Evolutionary conservation across 179 eudicot species (phyloP).

Genomic region (Silene noctiflora): DNA sequence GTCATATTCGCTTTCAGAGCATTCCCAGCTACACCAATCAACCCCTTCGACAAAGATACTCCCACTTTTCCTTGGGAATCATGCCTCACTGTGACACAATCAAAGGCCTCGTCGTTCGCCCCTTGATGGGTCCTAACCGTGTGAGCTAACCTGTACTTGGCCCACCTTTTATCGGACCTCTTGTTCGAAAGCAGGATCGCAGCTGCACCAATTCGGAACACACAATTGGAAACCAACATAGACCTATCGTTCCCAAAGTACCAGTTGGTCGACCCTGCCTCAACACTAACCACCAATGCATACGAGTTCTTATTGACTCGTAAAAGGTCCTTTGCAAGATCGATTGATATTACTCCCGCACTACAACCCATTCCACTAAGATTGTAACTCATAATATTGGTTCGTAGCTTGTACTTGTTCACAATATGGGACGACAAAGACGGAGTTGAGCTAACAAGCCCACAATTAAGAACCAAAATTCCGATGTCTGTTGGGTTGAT

Average conservation of each 20-base stretch:
- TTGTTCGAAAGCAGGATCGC: not conserved
- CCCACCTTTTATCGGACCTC: not conserved
- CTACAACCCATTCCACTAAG: slow-evolving; percentile 28
- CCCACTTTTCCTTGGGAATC: not conserved
- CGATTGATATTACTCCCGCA: slow-evolving; percentile 5
- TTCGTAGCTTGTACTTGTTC: slow-evolving; percentile 23
- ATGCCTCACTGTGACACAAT: not conserved
- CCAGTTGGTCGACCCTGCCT: not conserved
- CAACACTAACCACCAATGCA: not conserved
- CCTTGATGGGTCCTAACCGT: slow-evolving; percentile 7
- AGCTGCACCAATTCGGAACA: not conserved
- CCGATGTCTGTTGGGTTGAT: slow-evolving; percentile 16
- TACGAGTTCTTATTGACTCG: not conserved
- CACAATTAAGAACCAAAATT: slow-evolving; percentile 22
- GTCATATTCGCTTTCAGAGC: not conserved
- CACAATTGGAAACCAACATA: not conserved
- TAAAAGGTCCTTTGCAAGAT: not conserved
- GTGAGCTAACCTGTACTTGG: slow-evolving; percentile 4
- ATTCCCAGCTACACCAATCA: not conserved
- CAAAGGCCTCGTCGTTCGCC: not conserved
- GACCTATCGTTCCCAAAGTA: not conserved
- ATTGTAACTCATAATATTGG: slow-evolving; percentile 22
- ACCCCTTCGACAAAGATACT: not conserved
- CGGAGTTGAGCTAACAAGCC: slow-evolving; percentile 21
- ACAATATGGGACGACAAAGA: slow-evolving; percentile 22